Evolutionary conservation across 768 basidiomycete species (phyloP).

Genomic region (Boletus huronensis): DNA sequence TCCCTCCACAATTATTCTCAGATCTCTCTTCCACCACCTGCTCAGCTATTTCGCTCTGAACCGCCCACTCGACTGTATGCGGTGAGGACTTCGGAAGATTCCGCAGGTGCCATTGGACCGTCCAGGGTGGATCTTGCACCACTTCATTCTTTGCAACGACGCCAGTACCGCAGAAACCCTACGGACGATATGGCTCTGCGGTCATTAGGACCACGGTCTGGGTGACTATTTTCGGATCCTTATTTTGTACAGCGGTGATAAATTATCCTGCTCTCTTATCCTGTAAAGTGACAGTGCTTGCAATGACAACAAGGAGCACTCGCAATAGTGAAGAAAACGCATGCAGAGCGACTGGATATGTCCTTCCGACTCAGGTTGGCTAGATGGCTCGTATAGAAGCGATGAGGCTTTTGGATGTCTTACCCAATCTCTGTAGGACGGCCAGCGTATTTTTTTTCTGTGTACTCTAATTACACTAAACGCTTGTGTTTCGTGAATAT

Average conservation of each 20-base stretch:
- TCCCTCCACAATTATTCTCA: slow-evolving; percentile 16
- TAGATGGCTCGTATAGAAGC: background rate
- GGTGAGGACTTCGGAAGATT: slow-evolving; percentile 23
- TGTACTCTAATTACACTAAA: slow-evolving; percentile 18
- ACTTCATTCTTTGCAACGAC: slow-evolving; percentile 51
- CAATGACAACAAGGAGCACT: slow-evolving; percentile 2
- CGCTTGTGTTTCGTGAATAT: slow-evolving; percentile 10
- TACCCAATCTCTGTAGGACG: background rate
- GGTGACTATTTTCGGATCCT: slow-evolving; percentile 32
- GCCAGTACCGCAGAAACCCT: slow-evolving; percentile 58
- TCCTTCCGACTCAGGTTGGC: background rate
- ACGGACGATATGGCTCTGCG: slow-evolving; percentile 61
- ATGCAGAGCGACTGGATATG: background rate
- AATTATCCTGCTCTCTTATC: slow-evolving; percentile 18
- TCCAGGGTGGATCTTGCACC: slow-evolving; percentile 50
- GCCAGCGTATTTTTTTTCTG: slow-evolving; percentile 1
- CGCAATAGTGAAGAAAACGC: slow-evolving; percentile 5
- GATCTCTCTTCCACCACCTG: slow-evolving; percentile 33
- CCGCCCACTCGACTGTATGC: slow-evolving; percentile 30
- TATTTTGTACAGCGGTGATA: slow-evolving; percentile 19
- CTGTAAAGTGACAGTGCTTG: slow-evolving; percentile 9
- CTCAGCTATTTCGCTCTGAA: slow-evolving; percentile 28
- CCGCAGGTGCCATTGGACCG: slow-evolving; percentile 19
- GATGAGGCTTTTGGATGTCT: background rate
- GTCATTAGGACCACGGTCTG: slow-evolving; percentile 38